Evolutionary conservation across 331 rosid species (phyloP).

Genomic region (Acacia concinna): DNA sequence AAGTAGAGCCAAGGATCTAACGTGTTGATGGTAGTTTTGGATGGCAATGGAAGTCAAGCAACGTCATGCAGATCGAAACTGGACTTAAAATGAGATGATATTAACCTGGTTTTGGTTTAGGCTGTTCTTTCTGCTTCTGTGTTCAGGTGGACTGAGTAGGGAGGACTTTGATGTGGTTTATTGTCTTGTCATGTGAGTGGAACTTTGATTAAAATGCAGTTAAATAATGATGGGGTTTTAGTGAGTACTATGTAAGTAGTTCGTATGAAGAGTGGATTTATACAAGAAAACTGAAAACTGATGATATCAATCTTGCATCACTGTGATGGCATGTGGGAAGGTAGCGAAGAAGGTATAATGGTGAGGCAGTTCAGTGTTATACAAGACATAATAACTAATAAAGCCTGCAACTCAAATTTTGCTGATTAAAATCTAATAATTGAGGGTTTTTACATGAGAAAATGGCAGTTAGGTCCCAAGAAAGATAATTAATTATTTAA

Average conservation of each 20-base stretch:
- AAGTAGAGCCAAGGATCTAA: background rate
- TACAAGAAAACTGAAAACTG: background rate
- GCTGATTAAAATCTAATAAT: background rate
- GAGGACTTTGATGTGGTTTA: conserved; percentile 5
- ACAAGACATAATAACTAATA: background rate
- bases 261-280: background rate
- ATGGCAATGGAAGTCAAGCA: background rate
- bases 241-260: background rate
- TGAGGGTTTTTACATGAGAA: too few relatives aligned
- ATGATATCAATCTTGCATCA: background rate
- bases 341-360: background rate
- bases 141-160: background rate
- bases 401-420: background rate
- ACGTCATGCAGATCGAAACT: background rate
- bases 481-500: too few relatives aligned
- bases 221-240: background rate
- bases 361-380: background rate
- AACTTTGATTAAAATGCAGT: background rate
- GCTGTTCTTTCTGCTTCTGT: background rate
- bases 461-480: too few relatives aligned
- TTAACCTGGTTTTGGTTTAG: background rate
- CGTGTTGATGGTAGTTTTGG: background rate
- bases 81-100: background rate
- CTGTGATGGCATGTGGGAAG: background rate
- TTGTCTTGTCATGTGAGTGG: background rate